These are phyloP conservation scores for Entrophospora sp. DNA, from an alignment of 192 early-diverging fungal genomes.

Conservation along the genomic window DNA sequence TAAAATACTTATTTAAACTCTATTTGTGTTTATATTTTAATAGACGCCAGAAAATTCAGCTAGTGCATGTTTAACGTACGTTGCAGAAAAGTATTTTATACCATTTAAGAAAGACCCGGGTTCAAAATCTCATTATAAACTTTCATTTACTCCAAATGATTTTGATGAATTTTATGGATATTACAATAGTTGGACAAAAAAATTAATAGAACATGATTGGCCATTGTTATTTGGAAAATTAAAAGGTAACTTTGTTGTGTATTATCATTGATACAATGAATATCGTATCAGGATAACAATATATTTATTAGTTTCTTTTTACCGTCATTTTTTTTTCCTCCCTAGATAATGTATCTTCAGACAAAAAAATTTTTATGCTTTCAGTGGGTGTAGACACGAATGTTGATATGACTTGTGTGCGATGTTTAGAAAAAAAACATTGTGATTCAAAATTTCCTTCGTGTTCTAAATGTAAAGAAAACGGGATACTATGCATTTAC, in stretches of 20 bases:
- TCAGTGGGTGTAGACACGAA: no score
- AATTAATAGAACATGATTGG: conserved; percentile 70
- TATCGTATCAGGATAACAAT: no score
- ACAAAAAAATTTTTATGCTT: no score
- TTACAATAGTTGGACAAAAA: conserved; percentile 68
- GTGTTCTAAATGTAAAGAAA: no score
- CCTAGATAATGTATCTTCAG: no score
- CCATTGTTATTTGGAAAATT: conserved; percentile 70
- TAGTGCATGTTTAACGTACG: conserved; percentile 66
- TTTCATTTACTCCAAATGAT: conserved; percentile 73
- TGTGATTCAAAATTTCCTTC: no score
- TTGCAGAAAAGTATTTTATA: conserved; percentile 67
- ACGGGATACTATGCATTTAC: no score
- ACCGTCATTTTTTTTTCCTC: no score
- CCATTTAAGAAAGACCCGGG: conserved; percentile 56
- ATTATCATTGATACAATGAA: not conserved
- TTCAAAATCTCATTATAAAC: conserved; percentile 60
- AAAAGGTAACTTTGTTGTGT: conserved; percentile 24
- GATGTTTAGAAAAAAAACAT: no score
- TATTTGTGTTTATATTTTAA: not conserved
- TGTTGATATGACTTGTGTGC: no score
- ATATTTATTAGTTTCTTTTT: no score
- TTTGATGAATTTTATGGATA: conserved; percentile 59
- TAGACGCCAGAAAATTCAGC: conserved; percentile 75
- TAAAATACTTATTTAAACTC: not conserved